These are phyloP conservation scores for barley (Hordeum vulgare) DNA, from an alignment of 176 grass and related monocot species.

Conservation along the genomic window MorexV3_pseudomolecules_assembly NC_058519.1:448434265-448434764, in stretches of 20 bases:
- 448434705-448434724: neutral
- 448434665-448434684: conserved; percentile 23
- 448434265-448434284: conserved; percentile 13
- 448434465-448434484: conserved; percentile 88
- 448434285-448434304: conserved; percentile 40
- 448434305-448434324: conserved; percentile 25
- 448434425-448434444: conserved; percentile 24
- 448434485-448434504: conserved; percentile 43
- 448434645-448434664: conserved; percentile 74
- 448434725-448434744: neutral
- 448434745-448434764: conserved; percentile 17
- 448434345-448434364: neutral
- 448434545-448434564: conserved; percentile 77
- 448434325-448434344: neutral
- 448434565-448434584: conserved; percentile 68
- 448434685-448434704: neutral
- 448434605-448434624: conserved; percentile 45
- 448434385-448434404: neutral
- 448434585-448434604: conserved; percentile 61
- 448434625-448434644: conserved; percentile 88
- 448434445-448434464: conserved; percentile 64
- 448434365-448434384: neutral
- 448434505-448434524: conserved; percentile 65
- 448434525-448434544: conserved; percentile 80
- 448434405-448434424: neutral